These are phyloP conservation scores for Penicillium nordicum DNA, from an alignment of 2,329 filamentous ascomycete species.

Conservation along the genomic window DNA sequence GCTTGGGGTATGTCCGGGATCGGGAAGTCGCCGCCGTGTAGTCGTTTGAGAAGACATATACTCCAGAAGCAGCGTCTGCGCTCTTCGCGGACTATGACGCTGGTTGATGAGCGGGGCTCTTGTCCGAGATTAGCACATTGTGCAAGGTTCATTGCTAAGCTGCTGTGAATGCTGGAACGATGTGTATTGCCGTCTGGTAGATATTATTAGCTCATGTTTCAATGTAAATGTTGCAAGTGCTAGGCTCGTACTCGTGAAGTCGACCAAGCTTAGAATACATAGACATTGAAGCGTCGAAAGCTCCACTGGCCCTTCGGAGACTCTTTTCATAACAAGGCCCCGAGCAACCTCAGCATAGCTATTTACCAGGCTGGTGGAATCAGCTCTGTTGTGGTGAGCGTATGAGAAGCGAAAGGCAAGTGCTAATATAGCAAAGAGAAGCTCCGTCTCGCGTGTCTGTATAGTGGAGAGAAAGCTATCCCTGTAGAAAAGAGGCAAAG, in stretches of 20 bases:
- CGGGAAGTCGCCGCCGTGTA: constrained; percentile 44
- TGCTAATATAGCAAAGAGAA: constrained; percentile 40
- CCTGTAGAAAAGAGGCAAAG: constrained; percentile 47
- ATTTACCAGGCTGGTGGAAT: constrained; percentile 28
- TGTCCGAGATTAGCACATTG: constrained; percentile 45
- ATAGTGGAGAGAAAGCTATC: constrained; percentile 43
- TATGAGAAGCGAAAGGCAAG: constrained; percentile 45
- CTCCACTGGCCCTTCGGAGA: constrained; percentile 40
- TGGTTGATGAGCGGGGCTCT: constrained; percentile 28
- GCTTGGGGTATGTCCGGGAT: constrained; percentile 38
- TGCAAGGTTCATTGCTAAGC: constrained; percentile 46
- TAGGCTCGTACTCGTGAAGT: constrained; percentile 39
- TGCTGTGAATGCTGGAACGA: constrained; percentile 45
- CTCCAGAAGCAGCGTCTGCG: constrained; percentile 43
- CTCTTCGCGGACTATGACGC: constrained; percentile 28
- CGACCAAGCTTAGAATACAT: constrained; percentile 41
- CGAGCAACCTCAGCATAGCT: constrained; percentile 40
- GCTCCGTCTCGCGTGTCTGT: constrained; percentile 36
- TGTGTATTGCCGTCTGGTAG: constrained; percentile 46
- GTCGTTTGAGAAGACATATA: constrained; percentile 43
- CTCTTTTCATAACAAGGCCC: constrained; percentile 38
- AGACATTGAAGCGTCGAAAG: constrained; percentile 44
- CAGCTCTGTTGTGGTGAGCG: constrained; percentile 19
- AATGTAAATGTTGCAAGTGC: background rate
- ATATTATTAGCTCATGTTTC: background rate